phyloP scores from a whole-genome alignment of 2,329 filamentous ascomycete genomes.

The Colletotrichum zoysiae region DNA sequence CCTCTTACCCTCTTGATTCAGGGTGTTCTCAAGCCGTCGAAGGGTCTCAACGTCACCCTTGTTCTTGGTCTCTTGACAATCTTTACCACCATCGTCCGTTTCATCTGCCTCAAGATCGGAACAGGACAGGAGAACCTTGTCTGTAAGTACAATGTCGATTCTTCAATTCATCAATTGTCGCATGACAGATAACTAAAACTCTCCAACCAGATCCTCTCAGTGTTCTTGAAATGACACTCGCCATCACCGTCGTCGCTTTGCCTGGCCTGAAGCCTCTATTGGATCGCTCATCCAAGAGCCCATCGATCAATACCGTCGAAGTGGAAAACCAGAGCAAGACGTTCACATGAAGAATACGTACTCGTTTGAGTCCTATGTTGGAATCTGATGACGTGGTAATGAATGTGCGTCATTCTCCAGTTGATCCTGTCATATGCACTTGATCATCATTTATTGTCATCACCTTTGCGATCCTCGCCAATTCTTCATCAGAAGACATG shows the following conservation, averaged over 20 bases:
- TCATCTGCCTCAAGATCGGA: conserved; percentile 44
- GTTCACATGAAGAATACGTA: conserved; percentile 3
- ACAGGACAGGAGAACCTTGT: conserved; percentile 47
- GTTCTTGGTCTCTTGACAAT: conserved; percentile 46
- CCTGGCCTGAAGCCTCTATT: conserved; percentile 46
- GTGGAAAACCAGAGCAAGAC: conserved; percentile 32
- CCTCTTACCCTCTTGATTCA: conserved; percentile 49
- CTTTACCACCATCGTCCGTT: conserved; percentile 46
- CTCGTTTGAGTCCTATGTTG: not conserved
- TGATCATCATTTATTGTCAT: too few relatives aligned
- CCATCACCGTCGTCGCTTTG: conserved; percentile 44
- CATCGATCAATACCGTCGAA: conserved; percentile 33
- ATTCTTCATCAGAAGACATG: not conserved
- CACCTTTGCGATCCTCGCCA: too few relatives aligned
- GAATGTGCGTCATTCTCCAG: too few relatives aligned
- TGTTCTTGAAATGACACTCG: conserved; percentile 45
- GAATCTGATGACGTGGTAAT: too few relatives aligned
- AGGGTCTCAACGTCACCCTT: conserved; percentile 45
- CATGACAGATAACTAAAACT: not conserved
- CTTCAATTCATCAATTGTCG: too few relatives aligned
- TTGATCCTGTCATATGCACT: not conserved
- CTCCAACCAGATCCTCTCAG: conserved; percentile 42
- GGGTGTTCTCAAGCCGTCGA: conserved; percentile 43
- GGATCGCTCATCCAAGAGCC: conserved; percentile 22
- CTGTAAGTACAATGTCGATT: conserved; percentile 41